Conservation (phyloP, 2,329 filamentous ascomycete species). For the Tolypocladium pustulatum region DNA sequence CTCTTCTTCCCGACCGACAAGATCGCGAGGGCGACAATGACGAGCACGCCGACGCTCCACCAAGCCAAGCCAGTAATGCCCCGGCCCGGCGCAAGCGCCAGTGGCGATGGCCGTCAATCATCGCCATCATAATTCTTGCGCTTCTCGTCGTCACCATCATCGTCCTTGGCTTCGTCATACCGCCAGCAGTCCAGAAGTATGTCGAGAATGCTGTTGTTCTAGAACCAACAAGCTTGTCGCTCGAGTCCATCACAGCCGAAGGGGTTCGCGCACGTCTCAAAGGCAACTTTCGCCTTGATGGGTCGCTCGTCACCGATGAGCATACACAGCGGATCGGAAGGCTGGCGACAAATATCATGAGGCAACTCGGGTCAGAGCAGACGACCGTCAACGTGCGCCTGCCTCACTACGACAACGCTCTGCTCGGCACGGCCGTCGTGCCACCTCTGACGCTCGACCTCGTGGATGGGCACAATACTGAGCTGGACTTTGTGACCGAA, state of each 20-base stretch:
- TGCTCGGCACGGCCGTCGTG: conserved; percentile 67
- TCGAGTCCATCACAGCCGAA: conserved; percentile 71
- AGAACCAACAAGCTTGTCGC: conserved; percentile 71
- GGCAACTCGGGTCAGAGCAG: conserved; percentile 61
- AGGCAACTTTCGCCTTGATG: conserved; percentile 74
- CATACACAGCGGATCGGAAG: conserved; percentile 66
- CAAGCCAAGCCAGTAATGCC: conserved; percentile 14
- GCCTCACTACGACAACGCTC: conserved; percentile 68
- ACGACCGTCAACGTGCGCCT: conserved; percentile 68
- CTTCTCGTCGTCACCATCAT: conserved; percentile 58
- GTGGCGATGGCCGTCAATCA: conserved; percentile 62
- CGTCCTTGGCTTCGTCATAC: conserved; percentile 68
- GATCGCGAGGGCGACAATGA: conserved; percentile 19
- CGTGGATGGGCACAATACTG: conserved; percentile 65
- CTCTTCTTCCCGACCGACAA: conserved; percentile 30
- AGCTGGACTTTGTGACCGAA: conserved; percentile 69
- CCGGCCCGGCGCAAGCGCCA: conserved; percentile 9
- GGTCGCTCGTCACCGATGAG: conserved; percentile 59
- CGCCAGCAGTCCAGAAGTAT: conserved; percentile 74
- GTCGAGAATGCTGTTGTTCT: conserved; percentile 74
- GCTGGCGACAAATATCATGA: conserved; percentile 70
- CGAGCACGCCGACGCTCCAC: conserved; percentile 17
- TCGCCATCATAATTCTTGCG: conserved; percentile 60
- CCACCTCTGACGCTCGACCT: conserved; percentile 69
- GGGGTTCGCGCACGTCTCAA: conserved; percentile 74